phyloP scores from a whole-genome alignment of 768 basidiomycete species.

The Mycena epipterygia region DNA sequence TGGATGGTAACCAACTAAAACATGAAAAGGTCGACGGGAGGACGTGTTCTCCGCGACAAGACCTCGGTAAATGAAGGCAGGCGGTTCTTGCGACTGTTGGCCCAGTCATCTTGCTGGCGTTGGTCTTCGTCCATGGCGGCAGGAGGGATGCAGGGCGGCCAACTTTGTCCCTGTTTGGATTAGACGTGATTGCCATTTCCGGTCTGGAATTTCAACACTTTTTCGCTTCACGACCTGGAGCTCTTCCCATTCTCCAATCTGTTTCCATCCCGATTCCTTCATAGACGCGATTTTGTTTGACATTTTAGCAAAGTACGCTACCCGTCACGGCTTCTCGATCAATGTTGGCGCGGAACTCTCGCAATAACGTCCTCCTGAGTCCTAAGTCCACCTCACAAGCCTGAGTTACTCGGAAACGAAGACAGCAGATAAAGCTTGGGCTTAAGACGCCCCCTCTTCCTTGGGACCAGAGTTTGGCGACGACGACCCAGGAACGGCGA shows the following conservation, averaged over 20 bases:
- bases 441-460: no score
- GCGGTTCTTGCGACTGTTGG: constrained; percentile 76
- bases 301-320: no score
- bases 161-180: constrained; percentile 5
- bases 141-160: background rate
- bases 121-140: constrained; percentile 69
- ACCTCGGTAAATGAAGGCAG: constrained; percentile 94
- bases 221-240: background rate
- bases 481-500: background rate
- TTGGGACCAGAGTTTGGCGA: background rate
- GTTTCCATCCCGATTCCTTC: background rate
- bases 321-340: no score
- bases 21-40: constrained; percentile 99
- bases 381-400: no score
- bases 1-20: constrained; percentile 83
- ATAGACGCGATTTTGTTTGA: no score
- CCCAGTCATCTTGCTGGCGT: constrained; percentile 80
- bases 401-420: no score
- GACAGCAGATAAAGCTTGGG: no score
- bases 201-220: background rate
- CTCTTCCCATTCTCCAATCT: background rate
- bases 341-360: no score
- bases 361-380: no score
- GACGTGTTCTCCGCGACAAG: constrained; percentile 88
- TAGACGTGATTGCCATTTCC: background rate